phyloP scores from a whole-genome alignment of 495 filamentous ascomycete species.

The Astrothelium macrocarpum region DNA sequence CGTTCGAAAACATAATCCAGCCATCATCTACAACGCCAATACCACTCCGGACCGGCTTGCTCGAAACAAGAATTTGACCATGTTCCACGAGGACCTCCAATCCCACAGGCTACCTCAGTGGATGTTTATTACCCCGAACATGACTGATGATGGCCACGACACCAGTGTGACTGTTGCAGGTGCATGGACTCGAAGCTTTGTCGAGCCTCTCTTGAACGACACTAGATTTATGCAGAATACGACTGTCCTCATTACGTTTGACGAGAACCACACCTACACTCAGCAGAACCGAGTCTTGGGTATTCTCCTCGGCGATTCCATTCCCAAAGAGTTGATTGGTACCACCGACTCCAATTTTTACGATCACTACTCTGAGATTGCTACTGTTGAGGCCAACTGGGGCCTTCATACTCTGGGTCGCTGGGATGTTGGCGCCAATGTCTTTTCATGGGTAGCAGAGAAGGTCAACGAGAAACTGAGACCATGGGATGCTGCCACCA shows the following conservation, averaged over 20 bases:
- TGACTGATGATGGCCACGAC: slow-evolving; percentile 31
- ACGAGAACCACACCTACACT: slow-evolving; percentile 34
- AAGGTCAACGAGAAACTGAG: slow-evolving; percentile 23
- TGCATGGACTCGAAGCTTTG: slow-evolving; percentile 22
- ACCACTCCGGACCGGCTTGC: slow-evolving; percentile 20
- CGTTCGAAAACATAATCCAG: slow-evolving; percentile 32
- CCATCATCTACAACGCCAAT: slow-evolving; percentile 27
- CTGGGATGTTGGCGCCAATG: slow-evolving; percentile 33
- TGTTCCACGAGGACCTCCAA: slow-evolving; percentile 24
- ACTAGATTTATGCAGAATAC: slow-evolving; percentile 37
- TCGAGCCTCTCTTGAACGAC: slow-evolving; percentile 32
- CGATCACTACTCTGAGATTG: slow-evolving; percentile 32
- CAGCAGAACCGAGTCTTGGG: slow-evolving; percentile 31
- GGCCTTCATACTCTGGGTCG: slow-evolving; percentile 27
- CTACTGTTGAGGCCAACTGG: slow-evolving; percentile 31
- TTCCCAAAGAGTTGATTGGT: slow-evolving; percentile 21
- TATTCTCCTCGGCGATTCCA: slow-evolving; percentile 28
- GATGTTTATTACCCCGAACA: slow-evolving; percentile 32
- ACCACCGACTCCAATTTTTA: slow-evolving; percentile 28
- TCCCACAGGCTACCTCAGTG: slow-evolving; percentile 25
- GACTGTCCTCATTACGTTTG: slow-evolving; percentile 37
- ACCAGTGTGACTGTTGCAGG: slow-evolving; percentile 28
- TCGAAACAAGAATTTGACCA: slow-evolving; percentile 28
- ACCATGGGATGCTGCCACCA: slow-evolving; percentile 17
- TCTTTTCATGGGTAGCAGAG: slow-evolving; percentile 27